Conservation (phyloP, 495 filamentous ascomycete genomes). For the Xylaria grammica region DNA sequence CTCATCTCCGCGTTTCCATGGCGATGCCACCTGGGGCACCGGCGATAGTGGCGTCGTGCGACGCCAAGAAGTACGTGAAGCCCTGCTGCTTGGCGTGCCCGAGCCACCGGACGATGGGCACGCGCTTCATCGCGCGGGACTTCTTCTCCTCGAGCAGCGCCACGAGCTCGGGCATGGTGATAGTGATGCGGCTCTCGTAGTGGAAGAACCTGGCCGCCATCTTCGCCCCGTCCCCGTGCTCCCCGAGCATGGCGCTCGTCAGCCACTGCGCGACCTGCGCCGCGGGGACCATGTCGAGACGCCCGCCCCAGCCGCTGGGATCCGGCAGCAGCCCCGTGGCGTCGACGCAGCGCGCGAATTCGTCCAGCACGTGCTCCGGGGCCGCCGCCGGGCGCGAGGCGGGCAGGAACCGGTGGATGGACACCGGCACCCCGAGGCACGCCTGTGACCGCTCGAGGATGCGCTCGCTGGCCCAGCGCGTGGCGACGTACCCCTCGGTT, state of each 20-base stretch:
- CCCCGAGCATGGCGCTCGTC: background rate
- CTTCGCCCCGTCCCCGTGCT: background rate
- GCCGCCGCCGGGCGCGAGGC: constrained; percentile 8
- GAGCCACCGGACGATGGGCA: background rate
- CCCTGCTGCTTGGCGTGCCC: background rate
- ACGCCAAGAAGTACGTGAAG: background rate
- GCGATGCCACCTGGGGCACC: background rate
- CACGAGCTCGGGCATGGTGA: background rate
- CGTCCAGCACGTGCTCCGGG: constrained; percentile 23
- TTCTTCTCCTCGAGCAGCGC: background rate
- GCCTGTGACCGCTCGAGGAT: constrained; percentile 45
- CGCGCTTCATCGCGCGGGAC: background rate
- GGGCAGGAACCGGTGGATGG: constrained; percentile 44
- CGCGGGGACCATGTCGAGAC: constrained; percentile 5
- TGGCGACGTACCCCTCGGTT: constrained; percentile 52
- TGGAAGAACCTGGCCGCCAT: background rate
- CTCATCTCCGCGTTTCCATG: background rate
- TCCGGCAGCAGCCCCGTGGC: constrained; percentile 23
- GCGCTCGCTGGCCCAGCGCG: constrained; percentile 62
- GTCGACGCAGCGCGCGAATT: constrained; percentile 27
- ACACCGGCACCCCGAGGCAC: constrained; percentile 39
- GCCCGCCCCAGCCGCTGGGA: constrained; percentile 4
- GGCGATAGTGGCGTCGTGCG: background rate
- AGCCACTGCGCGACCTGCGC: constrained; percentile 3
- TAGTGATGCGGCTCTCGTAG: background rate